Evolutionary conservation across 2,329 filamentous ascomycete species (phyloP), one percentile per base, ranked within the genome.

Genomic region (Metarhizium robertsii): DNA sequence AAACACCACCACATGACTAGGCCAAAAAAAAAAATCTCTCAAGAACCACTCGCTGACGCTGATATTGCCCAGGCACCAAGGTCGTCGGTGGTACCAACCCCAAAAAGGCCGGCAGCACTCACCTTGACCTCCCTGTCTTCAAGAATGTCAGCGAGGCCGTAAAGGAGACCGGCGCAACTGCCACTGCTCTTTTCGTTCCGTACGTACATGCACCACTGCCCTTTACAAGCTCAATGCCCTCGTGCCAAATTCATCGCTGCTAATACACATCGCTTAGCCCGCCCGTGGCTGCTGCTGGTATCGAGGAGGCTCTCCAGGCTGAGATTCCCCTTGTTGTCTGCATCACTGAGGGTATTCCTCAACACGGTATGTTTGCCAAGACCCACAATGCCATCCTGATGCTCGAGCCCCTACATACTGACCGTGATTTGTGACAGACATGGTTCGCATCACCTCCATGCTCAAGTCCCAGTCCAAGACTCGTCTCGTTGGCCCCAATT

Each of bases 51-150:
- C 10, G 57, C 68, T 70, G 57, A 70, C 59, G 57, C 53, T 38
- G 52, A 32, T 20, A 54, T 8, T 6, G 5, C 60, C 38, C 57
- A 95, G 90, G 92, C 73, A 99, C 94, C 67, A 92, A 96, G 73
- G 90, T 99, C 64, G 91, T 99, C 64, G 94, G 94, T 73, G 94
- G 94, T 71, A 97, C 92, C 69, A 97, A 97, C 80, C 94, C 94
- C 71, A 97, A 96, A 83, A 99, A 99, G 81, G 94, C 94, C 63
- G 94, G 94, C 69, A 77, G 83, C 67, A 86, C 84, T 71, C 94
- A 99, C 75, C 85, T 99, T 60, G 90, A 85, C 71, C 87, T 88
- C 65, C 94, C 94, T 58, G 94, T 99, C 68, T 99, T 97, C 76
- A 88, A 84, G 67, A 92, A 83, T 66, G 94, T 99, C 64, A 76